A percentile compares a stretch with the other conserved stretches of the same genome.
phyloP scores from a whole-genome alignment of 2,329 filamentous ascomycete species.

The Colletotrichum higginsianum region DNA sequence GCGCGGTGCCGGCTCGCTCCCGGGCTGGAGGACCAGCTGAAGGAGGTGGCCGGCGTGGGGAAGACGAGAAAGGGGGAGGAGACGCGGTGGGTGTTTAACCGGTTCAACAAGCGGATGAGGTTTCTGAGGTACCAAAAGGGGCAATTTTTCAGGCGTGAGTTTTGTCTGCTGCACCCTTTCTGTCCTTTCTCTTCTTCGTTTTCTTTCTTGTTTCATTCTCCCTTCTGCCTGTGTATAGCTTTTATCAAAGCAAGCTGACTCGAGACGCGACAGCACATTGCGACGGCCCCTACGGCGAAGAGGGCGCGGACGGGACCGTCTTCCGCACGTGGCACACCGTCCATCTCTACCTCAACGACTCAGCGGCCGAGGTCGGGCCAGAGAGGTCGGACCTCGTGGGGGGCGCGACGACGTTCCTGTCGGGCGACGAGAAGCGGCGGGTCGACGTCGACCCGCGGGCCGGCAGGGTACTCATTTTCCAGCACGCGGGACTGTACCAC shows the following conservation, averaged over 20 bases:
- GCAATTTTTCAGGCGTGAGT: conserved; percentile 77
- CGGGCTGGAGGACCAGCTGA: conserved; percentile 59
- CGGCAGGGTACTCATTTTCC: conserved; percentile 73
- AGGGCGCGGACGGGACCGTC: conserved; percentile 59
- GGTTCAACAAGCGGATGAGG: conserved; percentile 81
- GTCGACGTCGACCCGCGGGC: conserved; percentile 70
- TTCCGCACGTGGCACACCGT: conserved; percentile 67
- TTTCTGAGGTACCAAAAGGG: conserved; percentile 81
- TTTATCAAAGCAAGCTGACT: neutral
- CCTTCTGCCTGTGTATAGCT: too few relatives aligned
- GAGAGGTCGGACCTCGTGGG: conserved; percentile 58
- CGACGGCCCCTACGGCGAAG: conserved; percentile 74
- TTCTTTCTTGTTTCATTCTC: too few relatives aligned
- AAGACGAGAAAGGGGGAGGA: conserved; percentile 22
- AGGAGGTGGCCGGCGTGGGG: conserved; percentile 49
- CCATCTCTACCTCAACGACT: conserved; percentile 70
- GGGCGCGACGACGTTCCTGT: conserved; percentile 70
- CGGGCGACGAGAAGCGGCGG: conserved; percentile 56
- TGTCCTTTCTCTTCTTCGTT: neutral
- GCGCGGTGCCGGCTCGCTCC: conserved; percentile 65
- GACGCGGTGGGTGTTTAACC: conserved; percentile 57
- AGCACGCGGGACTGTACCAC: conserved; percentile 67
- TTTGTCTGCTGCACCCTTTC: conserved; percentile 39
- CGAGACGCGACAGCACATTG: conserved; percentile 68
- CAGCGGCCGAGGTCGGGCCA: conserved; percentile 56